Evolutionary conservation across 2,329 filamentous ascomycete species (phyloP), one percentile per base, ranked within the genome.

Genomic region (Curvularia hawaiiensis): DNA sequence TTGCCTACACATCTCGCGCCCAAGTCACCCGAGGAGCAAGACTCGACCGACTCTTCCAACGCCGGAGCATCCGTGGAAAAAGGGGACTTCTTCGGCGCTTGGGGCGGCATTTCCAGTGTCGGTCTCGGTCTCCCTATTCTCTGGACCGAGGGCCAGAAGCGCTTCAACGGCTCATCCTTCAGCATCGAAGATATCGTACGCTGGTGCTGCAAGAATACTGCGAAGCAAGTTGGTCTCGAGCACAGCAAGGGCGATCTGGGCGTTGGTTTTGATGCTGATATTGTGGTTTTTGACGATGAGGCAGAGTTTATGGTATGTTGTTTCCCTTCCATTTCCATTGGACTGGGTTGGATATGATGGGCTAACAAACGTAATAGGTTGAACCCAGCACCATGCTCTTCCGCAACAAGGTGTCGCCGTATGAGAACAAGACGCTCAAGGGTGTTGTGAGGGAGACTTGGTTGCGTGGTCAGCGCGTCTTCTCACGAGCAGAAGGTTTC

Each of bases 91-190:
- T 95, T 98, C 79, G 87, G 90, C 4, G 93, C 93, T 1, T 99
- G 95, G 95, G 95, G 95, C 52, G 95, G 95, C 14, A 97, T 99
- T 70, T 94, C 91, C 4, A 95, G 90, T 4, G 94, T 99, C 18
- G 95, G 95, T 0, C 85, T 99, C 1, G 95, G 95, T 0, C 83
- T 99, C 4, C 91, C 92, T 4, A 97, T 99, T 63, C 83, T 99
- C 6, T 89, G 93, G 87, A 93, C 91, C 0, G 88, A 92, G 44
- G 84, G 90, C 31, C 81, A 83, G 72, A 83, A 85, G 61, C 84
- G 90, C 40, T 79, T 85, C 43, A 74, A 75, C 57, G 77, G 79
- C 41, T 16, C 5, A 3, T 28, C 22, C 76, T 79, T 83, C 52
- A 82, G 81, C 39, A 80, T 97, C 22, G 82, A 90, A 57, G 91